A percentile compares a stretch with the other conserved stretches of the same genome.
phyloP scores from a whole-genome alignment of 1,139 yeast species.

The Taphrina flavorubra region DNA sequence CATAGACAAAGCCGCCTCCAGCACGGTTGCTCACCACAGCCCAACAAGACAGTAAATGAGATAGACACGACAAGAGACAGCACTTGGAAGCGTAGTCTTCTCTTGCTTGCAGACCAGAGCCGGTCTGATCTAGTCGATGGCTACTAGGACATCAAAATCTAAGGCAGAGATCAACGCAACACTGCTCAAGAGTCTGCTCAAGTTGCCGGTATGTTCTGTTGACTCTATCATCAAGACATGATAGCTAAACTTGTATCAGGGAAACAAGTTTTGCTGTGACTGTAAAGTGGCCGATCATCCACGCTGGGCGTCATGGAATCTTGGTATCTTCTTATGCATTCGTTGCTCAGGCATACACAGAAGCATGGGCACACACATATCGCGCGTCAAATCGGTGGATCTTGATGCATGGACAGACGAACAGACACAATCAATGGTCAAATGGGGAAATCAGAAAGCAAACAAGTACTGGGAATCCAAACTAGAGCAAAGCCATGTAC shows the following conservation, averaged over 20 bases:
- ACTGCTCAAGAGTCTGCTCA: conserved; percentile 72
- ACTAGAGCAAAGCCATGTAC: conserved; percentile 71
- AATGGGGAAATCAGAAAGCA: conserved; percentile 84
- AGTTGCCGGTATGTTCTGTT: conserved; percentile 58
- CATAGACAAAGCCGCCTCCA: not conserved
- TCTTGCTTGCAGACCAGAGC: not conserved
- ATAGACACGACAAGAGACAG: too few species aligned
- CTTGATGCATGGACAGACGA: conserved; percentile 96
- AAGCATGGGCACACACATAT: conserved; percentile 91
- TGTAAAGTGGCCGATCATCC: conserved; percentile 90
- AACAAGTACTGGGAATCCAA: conserved; percentile 81
- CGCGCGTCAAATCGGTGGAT: conserved; percentile 81
- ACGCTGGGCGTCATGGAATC: conserved; percentile 96
- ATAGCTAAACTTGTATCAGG: conserved; percentile 45
- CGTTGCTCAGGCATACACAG: conserved; percentile 94
- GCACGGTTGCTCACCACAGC: conserved; percentile 1
- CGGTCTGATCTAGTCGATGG: conserved; percentile 7
- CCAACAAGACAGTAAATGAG: not conserved
- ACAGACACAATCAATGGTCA: conserved; percentile 78
- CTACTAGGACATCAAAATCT: conserved; percentile 46
- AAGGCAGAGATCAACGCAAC: conserved; percentile 59
- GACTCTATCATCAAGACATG: not conserved
- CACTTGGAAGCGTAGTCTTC: too few species aligned
- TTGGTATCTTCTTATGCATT: conserved; percentile 91
- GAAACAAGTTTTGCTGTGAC: conserved; percentile 84